A percentile compares a stretch with the other conserved stretches of the same genome.
phyloP scores from a whole-genome alignment of 768 basidiomycete genomes.

The Mrakia blollopis region DNA sequence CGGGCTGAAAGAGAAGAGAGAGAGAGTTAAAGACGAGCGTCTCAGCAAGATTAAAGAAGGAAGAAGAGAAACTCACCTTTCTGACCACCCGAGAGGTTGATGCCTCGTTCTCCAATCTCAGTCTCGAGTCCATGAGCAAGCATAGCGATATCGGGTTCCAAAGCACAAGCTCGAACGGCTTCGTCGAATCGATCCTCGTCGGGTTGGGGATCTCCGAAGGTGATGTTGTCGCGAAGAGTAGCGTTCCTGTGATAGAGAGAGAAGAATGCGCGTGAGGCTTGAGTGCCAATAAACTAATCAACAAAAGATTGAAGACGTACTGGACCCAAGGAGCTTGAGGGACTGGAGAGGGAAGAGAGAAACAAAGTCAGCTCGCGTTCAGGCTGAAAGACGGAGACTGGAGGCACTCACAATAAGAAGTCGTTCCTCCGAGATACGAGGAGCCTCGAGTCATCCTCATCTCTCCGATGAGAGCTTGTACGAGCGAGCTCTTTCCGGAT shows the following conservation, averaged over 20 bases:
- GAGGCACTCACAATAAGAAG: background rate
- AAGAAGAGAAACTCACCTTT: background rate
- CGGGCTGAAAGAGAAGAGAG: constrained; percentile 30
- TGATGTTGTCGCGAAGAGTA: constrained; percentile 51
- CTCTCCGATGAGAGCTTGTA: constrained; percentile 41
- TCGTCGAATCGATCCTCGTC: constrained; percentile 34
- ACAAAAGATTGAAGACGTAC: background rate
- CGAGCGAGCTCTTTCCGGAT: constrained; percentile 40
- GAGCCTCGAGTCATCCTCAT: constrained; percentile 37
- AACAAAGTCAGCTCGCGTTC: background rate
- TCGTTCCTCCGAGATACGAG: constrained; percentile 20
- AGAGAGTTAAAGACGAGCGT: background rate
- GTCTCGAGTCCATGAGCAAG: constrained; percentile 27
- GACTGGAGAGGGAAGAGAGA: constrained; percentile 29
- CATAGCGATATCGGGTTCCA: constrained; percentile 21
- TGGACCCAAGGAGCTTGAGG: constrained; percentile 44
- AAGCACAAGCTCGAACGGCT: constrained; percentile 40
- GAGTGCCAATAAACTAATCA: background rate
- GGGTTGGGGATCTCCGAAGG: constrained; percentile 36
- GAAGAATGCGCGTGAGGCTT: background rate
- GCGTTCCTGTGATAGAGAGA: constrained; percentile 35
- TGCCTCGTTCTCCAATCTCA: constrained; percentile 46
- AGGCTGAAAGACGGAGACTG: too few relatives aligned
- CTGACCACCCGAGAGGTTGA: constrained; percentile 43
- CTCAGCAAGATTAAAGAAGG: background rate